A percentile compares a stretch with the other conserved stretches of the same genome.
phyloP scores from a whole-genome alignment of 768 basidiomycete species.

The Termitomyces sp. region DNA sequence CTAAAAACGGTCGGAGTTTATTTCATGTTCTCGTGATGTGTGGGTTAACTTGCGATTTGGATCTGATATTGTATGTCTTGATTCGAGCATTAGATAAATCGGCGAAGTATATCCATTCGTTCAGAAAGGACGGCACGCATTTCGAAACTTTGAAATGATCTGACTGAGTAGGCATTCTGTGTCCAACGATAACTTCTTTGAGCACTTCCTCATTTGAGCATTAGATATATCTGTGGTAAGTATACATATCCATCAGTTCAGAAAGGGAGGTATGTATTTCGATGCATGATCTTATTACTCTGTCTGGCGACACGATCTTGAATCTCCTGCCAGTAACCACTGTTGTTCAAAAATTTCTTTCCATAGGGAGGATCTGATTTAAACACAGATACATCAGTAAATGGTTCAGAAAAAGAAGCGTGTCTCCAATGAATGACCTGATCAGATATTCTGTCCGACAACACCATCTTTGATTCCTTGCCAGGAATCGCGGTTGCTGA shows the following conservation, averaged over 20 bases:
- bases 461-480: conserved; percentile 19
- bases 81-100: not conserved
- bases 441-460: not conserved
- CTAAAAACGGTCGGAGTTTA: not conserved
- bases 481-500: conserved; percentile 18
- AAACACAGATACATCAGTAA: not conserved
- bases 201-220: not conserved
- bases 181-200: conserved; percentile 14
- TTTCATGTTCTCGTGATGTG: not conserved
- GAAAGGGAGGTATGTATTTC: not conserved
- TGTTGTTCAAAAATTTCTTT: not conserved
- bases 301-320: not conserved
- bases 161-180: not conserved
- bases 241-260: not conserved
- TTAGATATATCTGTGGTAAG: not conserved
- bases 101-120: too few relatives aligned
- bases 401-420: not conserved
- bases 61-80: not conserved
- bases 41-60: not conserved
- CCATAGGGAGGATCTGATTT: not conserved
- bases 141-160: not conserved
- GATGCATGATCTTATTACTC: not conserved
- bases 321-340: not conserved
- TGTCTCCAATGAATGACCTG: not conserved
- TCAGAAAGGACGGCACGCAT: not conserved